Evolutionary conservation across 352 stramenopile genomes (phyloP), one percentile per base, ranked within the genome.

Genomic region (Pythium utonaiense): DNA sequence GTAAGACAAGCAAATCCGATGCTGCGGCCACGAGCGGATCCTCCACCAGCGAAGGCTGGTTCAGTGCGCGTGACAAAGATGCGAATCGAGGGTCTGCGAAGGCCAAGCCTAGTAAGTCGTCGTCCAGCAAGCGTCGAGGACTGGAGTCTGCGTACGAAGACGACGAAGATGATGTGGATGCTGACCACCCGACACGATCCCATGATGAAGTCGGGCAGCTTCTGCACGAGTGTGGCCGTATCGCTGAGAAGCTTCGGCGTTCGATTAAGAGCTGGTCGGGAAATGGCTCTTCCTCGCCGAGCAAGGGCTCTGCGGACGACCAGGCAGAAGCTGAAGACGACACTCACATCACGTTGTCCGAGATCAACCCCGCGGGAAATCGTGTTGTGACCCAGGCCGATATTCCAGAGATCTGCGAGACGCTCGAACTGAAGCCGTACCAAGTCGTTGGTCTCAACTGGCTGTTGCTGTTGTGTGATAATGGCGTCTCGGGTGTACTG

Each of bases 361-460:
- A 70, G 14, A 91, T 91, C 16, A 67, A 67, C 22, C 34, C 62
- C 21, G 55, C 61, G 49, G 66, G 73, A 60, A 58, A 60, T 45
- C 77, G 74, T 2, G 75, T 92, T 5, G 65, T 95, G 14, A 84
- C 79, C 1, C 78, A 92, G 51, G 49, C 69, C 7, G 81, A 95
- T 36, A 93, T 95, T 31, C 80, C 79, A 0, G 56, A 82, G 5
- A 78, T 95, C 25, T 84, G 72, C 19, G 62, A 86, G 57, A 86
- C 77, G 30, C 69, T 95, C 3, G 77, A 83, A 30, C 57, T 95
- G n/a, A 91, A 93, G 66, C 84, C 86, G 17, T 95, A 95, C 59
- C 86, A 95, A 65, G 70, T 89, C 3, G 86, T 93, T 24, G 86
- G 86, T 3, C 65, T 95, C 17, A 95, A 95, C 38, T 95, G 86